Evolutionary conservation across 768 basidiomycete species (phyloP).

Genomic region (Sutorius australiensis): DNA sequence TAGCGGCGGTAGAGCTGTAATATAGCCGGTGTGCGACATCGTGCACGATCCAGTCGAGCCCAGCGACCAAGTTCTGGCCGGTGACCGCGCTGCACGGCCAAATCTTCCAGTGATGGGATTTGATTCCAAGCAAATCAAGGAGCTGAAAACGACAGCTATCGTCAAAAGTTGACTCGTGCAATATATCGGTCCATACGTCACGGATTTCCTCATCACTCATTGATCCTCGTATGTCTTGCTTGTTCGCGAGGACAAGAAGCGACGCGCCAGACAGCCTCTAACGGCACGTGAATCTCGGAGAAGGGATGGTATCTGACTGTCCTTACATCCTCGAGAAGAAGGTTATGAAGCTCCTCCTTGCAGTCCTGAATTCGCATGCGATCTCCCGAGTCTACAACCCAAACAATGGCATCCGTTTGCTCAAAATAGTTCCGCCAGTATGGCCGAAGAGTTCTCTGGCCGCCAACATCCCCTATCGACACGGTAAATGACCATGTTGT

Average conservation of each 20-base stretch:
- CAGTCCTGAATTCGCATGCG: conserved; percentile 88
- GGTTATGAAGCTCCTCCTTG: conserved; percentile 76
- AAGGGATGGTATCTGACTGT: conserved; percentile 1
- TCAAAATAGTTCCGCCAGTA: conserved; percentile 99
- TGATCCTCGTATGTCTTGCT: conserved; percentile 90
- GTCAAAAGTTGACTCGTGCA: conserved; percentile 4
- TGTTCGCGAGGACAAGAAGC: conserved; percentile 94
- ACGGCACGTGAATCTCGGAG: conserved; percentile 17
- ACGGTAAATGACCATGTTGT: conserved; percentile 77
- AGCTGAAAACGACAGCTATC: conserved; percentile 43
- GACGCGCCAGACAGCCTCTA: conserved; percentile 95
- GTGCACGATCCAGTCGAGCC: conserved; percentile 88
- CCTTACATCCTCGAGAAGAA: conserved; percentile 89
- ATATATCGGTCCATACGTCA: conserved; percentile 50
- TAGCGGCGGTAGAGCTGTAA: conserved; percentile 51
- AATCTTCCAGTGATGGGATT: conserved; percentile 87
- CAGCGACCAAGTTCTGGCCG: conserved; percentile 77
- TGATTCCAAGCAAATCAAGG: conserved; percentile 77
- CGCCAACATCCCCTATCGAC: conserved; percentile 91
- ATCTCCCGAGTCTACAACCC: conserved; percentile 98
- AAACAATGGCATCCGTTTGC: conserved; percentile 95
- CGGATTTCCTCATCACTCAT: conserved; percentile 80
- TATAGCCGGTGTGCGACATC: conserved; percentile 88
- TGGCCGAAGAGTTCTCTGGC: conserved; percentile 90
- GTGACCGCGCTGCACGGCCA: conserved; percentile 91